phyloP scores from a whole-genome alignment of 805 yeast species.

The Lipomyces orientalis region DNA sequence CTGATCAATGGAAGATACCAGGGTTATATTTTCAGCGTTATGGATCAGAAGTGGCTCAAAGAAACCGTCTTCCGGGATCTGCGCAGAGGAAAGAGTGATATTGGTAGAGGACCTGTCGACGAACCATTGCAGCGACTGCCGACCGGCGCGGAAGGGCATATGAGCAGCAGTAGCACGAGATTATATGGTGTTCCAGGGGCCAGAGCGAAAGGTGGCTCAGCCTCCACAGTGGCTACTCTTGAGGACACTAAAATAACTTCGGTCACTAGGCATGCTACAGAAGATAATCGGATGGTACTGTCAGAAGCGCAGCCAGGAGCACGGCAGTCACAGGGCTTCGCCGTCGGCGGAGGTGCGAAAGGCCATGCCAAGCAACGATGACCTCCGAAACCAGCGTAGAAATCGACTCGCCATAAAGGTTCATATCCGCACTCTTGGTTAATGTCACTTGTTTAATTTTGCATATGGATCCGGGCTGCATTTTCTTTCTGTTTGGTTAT shows the following conservation, averaged over 20 bases:
- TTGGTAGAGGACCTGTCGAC: not conserved
- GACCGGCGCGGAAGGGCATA: not conserved
- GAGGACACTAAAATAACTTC: not conserved
- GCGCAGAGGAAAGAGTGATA: not conserved
- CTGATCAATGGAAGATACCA: conserved; percentile 25
- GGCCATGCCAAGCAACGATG: not conserved
- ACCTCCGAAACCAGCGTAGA: not conserved
- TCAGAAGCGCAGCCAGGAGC: not conserved
- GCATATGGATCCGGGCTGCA: not conserved
- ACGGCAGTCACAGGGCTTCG: not conserved
- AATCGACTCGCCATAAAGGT: not conserved
- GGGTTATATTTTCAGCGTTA: conserved; percentile 21
- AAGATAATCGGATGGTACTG: not conserved
- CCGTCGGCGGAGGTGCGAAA: not conserved
- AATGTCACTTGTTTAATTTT: not conserved
- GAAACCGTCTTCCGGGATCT: not conserved
- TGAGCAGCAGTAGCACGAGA: not conserved
- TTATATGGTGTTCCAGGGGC: not conserved
- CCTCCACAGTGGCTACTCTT: not conserved
- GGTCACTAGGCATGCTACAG: not conserved
- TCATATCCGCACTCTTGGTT: not conserved
- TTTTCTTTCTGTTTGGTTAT: not conserved
- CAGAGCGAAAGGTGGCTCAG: not conserved
- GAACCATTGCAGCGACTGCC: not conserved
- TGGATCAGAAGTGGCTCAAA: conserved; percentile 27